phyloP scores from a whole-genome alignment of 306 rosid genomes.

The Cucurbita moschata region DNA sequence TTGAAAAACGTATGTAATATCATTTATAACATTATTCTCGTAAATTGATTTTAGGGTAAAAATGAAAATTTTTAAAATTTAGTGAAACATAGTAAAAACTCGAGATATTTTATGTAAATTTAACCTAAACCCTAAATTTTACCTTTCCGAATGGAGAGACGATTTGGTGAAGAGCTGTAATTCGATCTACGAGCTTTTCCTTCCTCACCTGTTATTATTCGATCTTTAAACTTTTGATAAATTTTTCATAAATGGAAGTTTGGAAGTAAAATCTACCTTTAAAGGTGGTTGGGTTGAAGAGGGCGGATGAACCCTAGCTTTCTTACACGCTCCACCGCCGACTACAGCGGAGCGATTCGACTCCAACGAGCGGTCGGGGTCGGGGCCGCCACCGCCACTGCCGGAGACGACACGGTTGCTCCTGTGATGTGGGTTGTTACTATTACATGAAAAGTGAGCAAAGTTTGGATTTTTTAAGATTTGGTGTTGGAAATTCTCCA shows the following conservation, averaged over 20 bases:
- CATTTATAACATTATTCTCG: no score
- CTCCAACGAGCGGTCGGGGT: conserved; percentile 4
- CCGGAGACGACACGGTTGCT: neutral
- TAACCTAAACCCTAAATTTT: neutral
- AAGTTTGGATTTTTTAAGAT: conserved; percentile 1
- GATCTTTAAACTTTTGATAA: neutral
- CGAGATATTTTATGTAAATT: no score
- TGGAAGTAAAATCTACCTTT: conserved; percentile 35
- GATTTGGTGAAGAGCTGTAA: conserved; percentile 75
- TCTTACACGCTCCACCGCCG: conserved; percentile 63
- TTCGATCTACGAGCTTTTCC: conserved; percentile 85
- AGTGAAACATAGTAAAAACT: no score
- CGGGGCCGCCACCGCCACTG: neutral
- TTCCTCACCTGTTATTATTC: conserved; percentile 48
- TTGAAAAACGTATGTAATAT: no score
- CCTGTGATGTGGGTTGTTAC: neutral
- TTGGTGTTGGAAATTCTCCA: conserved; percentile 64
- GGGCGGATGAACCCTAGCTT: conserved; percentile 74
- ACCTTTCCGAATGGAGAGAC: conserved; percentile 96
- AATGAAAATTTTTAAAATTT: no score
- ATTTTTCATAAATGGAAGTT: neutral
- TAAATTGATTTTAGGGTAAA: no score
- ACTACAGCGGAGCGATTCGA: conserved; percentile 42
- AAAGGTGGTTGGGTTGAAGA: conserved; percentile 60
- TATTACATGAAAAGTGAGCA: neutral